Evolutionary conservation across 139 green algal species (phyloP).

Genomic region (Raphidocelis subcapitata): DNA sequence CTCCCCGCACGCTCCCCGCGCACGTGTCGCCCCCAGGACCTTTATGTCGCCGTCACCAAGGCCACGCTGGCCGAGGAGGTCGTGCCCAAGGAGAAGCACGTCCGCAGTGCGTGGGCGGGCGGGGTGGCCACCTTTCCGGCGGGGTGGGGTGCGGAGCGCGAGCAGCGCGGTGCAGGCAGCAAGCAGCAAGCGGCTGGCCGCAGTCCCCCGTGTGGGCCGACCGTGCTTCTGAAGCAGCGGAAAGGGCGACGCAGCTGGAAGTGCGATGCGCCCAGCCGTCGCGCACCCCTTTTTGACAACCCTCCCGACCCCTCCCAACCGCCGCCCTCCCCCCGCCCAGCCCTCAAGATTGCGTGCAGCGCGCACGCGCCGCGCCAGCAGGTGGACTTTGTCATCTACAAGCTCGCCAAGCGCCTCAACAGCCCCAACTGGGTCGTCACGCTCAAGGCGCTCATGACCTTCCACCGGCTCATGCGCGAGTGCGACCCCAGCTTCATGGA

Average conservation of each 20-base stretch:
- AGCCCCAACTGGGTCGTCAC: slow-evolving; percentile 54
- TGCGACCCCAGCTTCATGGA: slow-evolving; percentile 69
- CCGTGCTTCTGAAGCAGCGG: no score
- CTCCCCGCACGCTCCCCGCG: no score
- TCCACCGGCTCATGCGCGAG: slow-evolving; percentile 87
- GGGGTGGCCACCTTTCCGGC: background rate
- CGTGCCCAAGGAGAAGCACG: slow-evolving; percentile 96
- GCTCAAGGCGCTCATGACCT: slow-evolving; percentile 83
- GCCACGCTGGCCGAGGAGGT: slow-evolving; percentile 82
- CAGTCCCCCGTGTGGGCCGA: no score
- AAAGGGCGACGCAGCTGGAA: no score
- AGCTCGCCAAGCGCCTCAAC: slow-evolving; percentile 42
- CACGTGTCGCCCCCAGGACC: no score
- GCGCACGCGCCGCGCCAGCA: slow-evolving; percentile 18
- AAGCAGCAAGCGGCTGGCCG: background rate
- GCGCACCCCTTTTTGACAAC: no score
- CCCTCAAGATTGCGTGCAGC: slow-evolving; percentile 43
- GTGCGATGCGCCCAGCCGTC: no score
- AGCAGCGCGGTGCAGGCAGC: background rate
- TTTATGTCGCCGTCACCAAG: slow-evolving; percentile 92
- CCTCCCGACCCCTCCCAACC: no score
- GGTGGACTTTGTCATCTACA: slow-evolving; percentile 53
- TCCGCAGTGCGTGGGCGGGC: slow-evolving; percentile 50
- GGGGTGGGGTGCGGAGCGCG: background rate
- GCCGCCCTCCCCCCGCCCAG: slow-evolving; percentile 4